A percentile compares a stretch with the other conserved stretches of the same genome.
phyloP scores from a whole-genome alignment of 768 basidiomycete species.

The Coprinopsis cinerea region DNA sequence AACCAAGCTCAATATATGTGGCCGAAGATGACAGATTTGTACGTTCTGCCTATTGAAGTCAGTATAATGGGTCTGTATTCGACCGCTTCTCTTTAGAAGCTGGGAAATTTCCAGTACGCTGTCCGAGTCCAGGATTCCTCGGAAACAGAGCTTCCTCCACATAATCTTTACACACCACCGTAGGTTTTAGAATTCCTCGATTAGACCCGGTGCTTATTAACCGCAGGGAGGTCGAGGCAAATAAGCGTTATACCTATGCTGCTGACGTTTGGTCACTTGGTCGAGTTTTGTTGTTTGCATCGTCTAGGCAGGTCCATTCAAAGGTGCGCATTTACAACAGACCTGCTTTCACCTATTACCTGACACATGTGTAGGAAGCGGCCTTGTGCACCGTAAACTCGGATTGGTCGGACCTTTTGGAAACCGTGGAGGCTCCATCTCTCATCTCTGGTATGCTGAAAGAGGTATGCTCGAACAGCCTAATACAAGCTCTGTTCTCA shows the following conservation, averaged over 20 bases:
- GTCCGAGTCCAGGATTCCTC: constrained; percentile 19
- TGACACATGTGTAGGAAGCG: too few species aligned
- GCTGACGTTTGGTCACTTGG: constrained; percentile 46
- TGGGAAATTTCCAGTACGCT: constrained; percentile 35
- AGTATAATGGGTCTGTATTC: background rate
- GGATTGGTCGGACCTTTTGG: too few species aligned
- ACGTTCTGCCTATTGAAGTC: constrained; percentile 14
- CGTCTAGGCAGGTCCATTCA: constrained; percentile 9
- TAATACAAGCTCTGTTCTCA: too few species aligned
- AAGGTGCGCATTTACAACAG: too few species aligned
- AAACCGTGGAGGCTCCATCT: too few species aligned
- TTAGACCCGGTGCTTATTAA: background rate
- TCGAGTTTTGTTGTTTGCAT: constrained; percentile 31
- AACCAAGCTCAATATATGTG: constrained; percentile 32
- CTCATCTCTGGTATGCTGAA: too few species aligned
- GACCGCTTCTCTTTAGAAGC: too few species aligned
- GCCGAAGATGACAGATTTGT: constrained; percentile 35
- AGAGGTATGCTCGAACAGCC: too few species aligned
- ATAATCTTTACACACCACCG: constrained; percentile 32
- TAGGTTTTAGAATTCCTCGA: constrained; percentile 16
- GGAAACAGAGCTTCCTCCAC: constrained; percentile 11
- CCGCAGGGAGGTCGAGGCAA: constrained; percentile 33
- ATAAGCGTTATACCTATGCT: constrained; percentile 27
- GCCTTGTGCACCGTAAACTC: too few species aligned
- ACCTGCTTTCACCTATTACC: too few species aligned